Evolutionary conservation across 2,329 filamentous ascomycete species (phyloP).

Genomic region (Aureobasidium sp.): DNA sequence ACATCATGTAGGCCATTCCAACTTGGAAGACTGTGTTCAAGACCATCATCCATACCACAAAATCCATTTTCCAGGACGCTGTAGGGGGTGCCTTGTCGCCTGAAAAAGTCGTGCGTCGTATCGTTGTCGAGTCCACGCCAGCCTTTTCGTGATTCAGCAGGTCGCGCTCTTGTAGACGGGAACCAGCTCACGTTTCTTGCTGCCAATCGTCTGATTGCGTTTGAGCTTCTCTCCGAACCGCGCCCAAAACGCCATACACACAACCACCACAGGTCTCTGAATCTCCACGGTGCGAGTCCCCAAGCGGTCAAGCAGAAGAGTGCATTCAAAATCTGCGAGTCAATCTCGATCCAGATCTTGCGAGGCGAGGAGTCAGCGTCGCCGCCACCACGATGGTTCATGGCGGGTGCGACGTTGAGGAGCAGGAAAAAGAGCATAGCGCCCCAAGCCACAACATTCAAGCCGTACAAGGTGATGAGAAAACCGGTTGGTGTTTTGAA

Average conservation of each 20-base stretch:
- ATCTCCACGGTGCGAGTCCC: conserved; percentile 75
- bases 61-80: conserved; percentile 65
- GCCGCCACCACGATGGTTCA: conserved; percentile 36
- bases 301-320: conserved; percentile 85
- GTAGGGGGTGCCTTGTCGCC: conserved; percentile 61
- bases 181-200: conserved; percentile 11
- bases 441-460: conserved; percentile 82
- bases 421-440: conserved; percentile 84
- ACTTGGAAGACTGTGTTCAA: conserved; percentile 71
- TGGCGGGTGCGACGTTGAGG: conserved; percentile 62
- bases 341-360: conserved; percentile 76
- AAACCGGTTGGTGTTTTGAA: conserved; percentile 68
- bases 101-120: conserved; percentile 40
- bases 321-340: conserved; percentile 73
- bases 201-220: not conserved
- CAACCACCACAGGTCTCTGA: conserved; percentile 69
- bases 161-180: not conserved
- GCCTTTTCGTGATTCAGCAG: not conserved
- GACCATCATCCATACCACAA: conserved; percentile 69
- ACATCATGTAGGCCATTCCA: conserved; percentile 71
- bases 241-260: conserved; percentile 1
- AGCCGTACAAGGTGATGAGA: conserved; percentile 65
- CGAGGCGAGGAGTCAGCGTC: conserved; percentile 50
- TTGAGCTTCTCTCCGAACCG: not conserved
- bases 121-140: not conserved